phyloP scores from a whole-genome alignment of 805 yeast species.

The Ascoidea rubescens region DNA sequence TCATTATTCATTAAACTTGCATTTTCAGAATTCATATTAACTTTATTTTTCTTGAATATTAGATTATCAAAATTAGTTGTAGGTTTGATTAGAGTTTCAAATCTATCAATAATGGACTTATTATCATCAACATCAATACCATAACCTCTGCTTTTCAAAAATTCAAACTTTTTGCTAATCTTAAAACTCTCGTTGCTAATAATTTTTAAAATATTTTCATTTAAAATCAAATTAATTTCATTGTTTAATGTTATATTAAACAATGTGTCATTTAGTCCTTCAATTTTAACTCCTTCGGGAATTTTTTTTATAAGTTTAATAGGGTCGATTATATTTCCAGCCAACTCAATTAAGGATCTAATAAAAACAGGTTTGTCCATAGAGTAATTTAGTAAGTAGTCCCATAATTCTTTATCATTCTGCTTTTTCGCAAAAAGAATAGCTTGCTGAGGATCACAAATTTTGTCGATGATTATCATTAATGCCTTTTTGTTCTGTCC shows the following conservation, averaged over 20 bases:
- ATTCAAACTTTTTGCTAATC: conserved; percentile 19
- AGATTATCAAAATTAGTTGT: background rate
- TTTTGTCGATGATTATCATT: conserved; percentile 57
- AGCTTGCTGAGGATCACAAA: conserved; percentile 71
- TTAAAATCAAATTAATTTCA: conserved; percentile 37
- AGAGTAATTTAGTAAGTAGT: conserved; percentile 55
- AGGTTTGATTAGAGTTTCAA: background rate
- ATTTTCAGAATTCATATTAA: conserved; percentile 6
- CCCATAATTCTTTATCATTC: conserved; percentile 73
- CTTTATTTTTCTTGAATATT: background rate
- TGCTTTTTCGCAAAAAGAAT: conserved; percentile 60
- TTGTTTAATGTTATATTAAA: conserved; percentile 50
- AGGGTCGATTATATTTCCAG: conserved; percentile 55
- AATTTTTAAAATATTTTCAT: conserved; percentile 39
- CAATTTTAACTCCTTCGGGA: conserved; percentile 46
- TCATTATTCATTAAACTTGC: conserved; percentile 3
- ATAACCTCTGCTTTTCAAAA: conserved; percentile 20
- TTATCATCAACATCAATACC: conserved; percentile 14
- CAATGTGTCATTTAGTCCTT: conserved; percentile 49
- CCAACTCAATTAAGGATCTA: conserved; percentile 53
- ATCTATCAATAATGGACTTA: conserved; percentile 1
- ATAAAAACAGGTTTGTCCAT: conserved; percentile 65
- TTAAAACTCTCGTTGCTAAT: conserved; percentile 35
- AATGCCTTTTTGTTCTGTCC: conserved; percentile 74
- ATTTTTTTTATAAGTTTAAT: conserved; percentile 54